Base-by-base conservation (phyloP, 495 filamentous ascomycete species). In the Opeltia flavorubescens region DNA sequence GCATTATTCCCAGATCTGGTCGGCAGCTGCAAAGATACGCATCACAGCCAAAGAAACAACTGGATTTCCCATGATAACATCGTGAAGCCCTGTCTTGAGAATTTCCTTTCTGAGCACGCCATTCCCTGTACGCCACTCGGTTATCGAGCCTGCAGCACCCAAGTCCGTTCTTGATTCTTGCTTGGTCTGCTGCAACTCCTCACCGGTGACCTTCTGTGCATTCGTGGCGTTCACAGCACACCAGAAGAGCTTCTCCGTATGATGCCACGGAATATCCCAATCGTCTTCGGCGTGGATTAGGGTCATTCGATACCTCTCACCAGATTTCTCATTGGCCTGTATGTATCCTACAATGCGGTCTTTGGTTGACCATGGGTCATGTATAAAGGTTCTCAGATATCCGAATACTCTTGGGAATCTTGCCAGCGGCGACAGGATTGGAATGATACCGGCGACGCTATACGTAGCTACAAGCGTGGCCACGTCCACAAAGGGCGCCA, bases 31-130 rank as follows among this genome's bases (percentile, higher is more conserved):
- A 49, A 68, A 62, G 23, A 55, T 54, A 5, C 64, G 60, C 62
- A 64, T 66, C 7, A 68, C 65, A 6, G 69, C 70, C 58, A 72
- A 56, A 15, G 62, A 66, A 17, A 72, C 52, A 7, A 72, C 54
- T 2, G 71, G 66, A 50, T 74, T 65, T 4, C 67, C 65, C 69
- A 74, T 72, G 27, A 74, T 55, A 11, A 67, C 62, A 61, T 72
- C 71, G 47, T 76, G 71, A 28, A 74, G 50, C 4, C 70, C 70
- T 15, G 59, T 63, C 55, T 72, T 72, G 21, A 74, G 49, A 6
- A 74, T 69, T 45, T 74, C 64, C 47, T 72, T 67, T 34, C 66
- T 62, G 21, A 73, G 59, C 0, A 66, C 48, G 4, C 72, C 72
- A 35, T 64, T 55, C 9, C 60, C 46, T 0, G 64, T 67, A 25